Base-by-base conservation (phyloP, 2,329 filamentous ascomycete species). In the Pseudogymnoascus sp. region DNA sequence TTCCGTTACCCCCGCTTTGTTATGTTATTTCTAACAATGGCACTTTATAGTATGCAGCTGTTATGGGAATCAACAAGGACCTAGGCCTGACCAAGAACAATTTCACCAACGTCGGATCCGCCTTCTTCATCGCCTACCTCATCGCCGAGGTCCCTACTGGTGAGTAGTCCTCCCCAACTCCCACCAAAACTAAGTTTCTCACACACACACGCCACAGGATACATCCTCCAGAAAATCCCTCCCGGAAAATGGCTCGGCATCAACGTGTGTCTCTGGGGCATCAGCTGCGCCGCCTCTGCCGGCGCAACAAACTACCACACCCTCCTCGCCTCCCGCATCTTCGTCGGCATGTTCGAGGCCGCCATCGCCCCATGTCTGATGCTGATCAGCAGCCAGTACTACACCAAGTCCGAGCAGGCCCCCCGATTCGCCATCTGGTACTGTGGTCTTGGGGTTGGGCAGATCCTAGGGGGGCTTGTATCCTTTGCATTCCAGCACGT, bases 71-170 rank as follows among this genome's bases (percentile, higher is more conserved):
- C 7, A 76, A 74, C 19, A 72, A 78, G 60, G 83, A 87, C 63
- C 76, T 85, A 7, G 75, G 79, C 0, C 77, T 88, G 60, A 71
- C 74, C 10, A 82, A 81, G n/a, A 86, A 87, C 65, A 79, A 88
- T 57, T 88, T 87, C 71, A 83, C 82, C 57, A 85, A 85, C 73
- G 73, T 84, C n/a, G 83, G 84, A 4, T 86, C 84, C 0, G 81
- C 83, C 26, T 82, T 88, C 68, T 88, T 85, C 68, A 83, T 88
- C 42, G 85, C 82, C 3, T 81, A 84, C 62, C 73, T 85, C 1
- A 77, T 82, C 64, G 83, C 83, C 26, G 84, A 87, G 71, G 74
- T 87, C 2, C 84, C 83, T 8, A 85, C 85, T 63, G 82, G 83
- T 83, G 69, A 65, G 74, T 71, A 65, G 74, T 71, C 15, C 15